These are phyloP conservation scores for Apiotrichum veenhuisii DNA, from an alignment of 1,284 basidiomycete genomes.

Conservation along the genomic window DNA sequence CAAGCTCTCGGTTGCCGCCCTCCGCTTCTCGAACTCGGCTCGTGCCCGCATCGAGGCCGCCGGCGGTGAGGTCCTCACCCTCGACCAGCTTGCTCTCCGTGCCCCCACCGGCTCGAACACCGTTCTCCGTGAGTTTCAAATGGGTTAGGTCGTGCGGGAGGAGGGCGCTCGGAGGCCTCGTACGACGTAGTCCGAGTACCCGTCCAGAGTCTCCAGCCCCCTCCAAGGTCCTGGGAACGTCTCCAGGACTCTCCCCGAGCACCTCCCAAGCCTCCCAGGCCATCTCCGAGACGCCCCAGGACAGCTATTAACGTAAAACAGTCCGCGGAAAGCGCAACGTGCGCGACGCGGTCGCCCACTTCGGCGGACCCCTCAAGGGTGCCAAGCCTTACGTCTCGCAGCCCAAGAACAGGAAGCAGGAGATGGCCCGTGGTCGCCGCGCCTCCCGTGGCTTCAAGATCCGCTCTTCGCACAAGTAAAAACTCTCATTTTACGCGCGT, in stretches of 20 bases:
- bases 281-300: not conserved
- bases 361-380: conserved; percentile 59
- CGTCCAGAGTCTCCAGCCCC: too few species aligned
- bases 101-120: conserved; percentile 95
- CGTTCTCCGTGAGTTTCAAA: conserved; percentile 55
- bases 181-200: too few species aligned
- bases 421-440: conserved; percentile 77
- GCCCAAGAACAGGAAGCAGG: conserved; percentile 93
- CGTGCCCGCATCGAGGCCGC: conserved; percentile 92
- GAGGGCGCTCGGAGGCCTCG: too few species aligned
- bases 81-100: conserved; percentile 93
- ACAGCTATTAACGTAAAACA: not conserved
- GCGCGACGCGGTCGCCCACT: conserved; percentile 93
- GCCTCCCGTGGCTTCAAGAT: conserved; percentile 33
- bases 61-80: conserved; percentile 89
- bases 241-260: not conserved
- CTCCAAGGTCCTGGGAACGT: too few species aligned
- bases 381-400: conserved; percentile 68
- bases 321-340: conserved; percentile 77
- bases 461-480: conserved; percentile 51
- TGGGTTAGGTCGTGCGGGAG: not conserved
- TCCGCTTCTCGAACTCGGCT: conserved; percentile 89
- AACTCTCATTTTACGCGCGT: not conserved
- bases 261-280: not conserved
- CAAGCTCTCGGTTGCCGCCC: conserved; percentile 89